phyloP scores from a whole-genome alignment of 23 red algal genomes.

The Cyanidioschyzon merolae region DNA sequence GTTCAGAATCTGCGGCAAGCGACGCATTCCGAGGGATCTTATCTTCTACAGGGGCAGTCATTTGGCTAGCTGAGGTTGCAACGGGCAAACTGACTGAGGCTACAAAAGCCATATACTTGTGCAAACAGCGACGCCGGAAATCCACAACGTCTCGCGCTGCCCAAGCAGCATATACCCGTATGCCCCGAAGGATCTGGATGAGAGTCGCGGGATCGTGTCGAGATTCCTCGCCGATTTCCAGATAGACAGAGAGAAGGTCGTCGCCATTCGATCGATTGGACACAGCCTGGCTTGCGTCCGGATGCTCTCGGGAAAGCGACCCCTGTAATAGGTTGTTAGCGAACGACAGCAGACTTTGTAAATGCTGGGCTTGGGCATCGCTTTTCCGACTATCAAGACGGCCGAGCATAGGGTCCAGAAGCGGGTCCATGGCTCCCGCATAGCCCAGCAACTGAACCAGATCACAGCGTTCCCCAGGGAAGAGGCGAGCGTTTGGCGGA shows the following conservation, averaged over 20 bases:
- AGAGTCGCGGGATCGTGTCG: not conserved
- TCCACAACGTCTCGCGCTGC: not conserved
- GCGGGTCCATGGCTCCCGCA: not conserved
- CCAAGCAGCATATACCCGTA: not conserved
- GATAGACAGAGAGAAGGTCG: not conserved
- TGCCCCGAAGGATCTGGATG: not conserved
- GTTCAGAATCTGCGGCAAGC: not conserved
- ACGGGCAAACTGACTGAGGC: not conserved
- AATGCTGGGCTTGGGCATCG: not conserved
- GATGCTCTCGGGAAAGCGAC: not conserved
- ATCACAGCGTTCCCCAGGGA: not conserved
- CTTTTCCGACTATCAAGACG: not conserved
- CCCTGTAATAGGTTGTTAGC: not conserved
- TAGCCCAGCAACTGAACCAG: not conserved
- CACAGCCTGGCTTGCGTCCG: not conserved
- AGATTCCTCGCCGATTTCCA: not conserved
- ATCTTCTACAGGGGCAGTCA: not conserved
- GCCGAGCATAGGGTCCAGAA: not conserved
- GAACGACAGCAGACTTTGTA: not conserved
- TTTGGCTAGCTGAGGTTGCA: no score
- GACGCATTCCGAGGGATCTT: no score
- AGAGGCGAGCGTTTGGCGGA: not conserved
- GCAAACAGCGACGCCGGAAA: not conserved
- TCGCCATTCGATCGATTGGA: not conserved
- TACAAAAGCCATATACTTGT: not conserved